phyloP scores from a whole-genome alignment of 805 yeast genomes.

The Sugiyamaella americana region DNA sequence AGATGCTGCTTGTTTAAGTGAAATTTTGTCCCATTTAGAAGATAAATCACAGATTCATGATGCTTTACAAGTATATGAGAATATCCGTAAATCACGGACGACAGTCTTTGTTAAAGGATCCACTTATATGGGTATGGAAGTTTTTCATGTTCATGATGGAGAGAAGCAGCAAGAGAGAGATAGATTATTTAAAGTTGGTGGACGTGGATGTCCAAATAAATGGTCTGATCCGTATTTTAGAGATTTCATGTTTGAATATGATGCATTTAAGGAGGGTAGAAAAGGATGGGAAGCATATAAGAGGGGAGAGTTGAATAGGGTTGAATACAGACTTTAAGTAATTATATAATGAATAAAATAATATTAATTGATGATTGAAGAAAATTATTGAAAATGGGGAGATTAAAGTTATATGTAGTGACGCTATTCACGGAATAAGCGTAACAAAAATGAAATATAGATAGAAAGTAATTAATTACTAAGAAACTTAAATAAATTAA shows the following conservation, averaged over 20 bases:
- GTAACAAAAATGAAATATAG: no score
- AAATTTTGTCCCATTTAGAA: slow-evolving; percentile 1
- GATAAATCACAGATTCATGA: slow-evolving; percentile 1
- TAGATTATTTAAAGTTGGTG: not conserved
- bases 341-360: no score
- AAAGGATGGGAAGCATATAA: slow-evolving; percentile 1
- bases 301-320: not conserved
- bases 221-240: slow-evolving; percentile 5
- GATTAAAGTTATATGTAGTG: no score
- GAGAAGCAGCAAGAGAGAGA: slow-evolving; percentile 8
- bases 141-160: slow-evolving; percentile 11
- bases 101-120: slow-evolving; percentile 2
- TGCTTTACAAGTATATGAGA: slow-evolving; percentile 4
- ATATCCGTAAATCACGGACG: slow-evolving; percentile 8
- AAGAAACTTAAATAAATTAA: no score
- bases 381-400: no score
- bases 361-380: no score
- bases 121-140: slow-evolving; percentile 6
- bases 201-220: slow-evolving; percentile 3
- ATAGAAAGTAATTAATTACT: no score
- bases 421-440: no score
- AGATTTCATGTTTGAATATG: slow-evolving; percentile 1
- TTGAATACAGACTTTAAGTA: not conserved
- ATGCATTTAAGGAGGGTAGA: slow-evolving; percentile 5
- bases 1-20: slow-evolving; percentile 16